Evolutionary conservation across 1,284 basidiomycete species (phyloP).

Genomic region (Mycosarcoma mackinlayi): DNA sequence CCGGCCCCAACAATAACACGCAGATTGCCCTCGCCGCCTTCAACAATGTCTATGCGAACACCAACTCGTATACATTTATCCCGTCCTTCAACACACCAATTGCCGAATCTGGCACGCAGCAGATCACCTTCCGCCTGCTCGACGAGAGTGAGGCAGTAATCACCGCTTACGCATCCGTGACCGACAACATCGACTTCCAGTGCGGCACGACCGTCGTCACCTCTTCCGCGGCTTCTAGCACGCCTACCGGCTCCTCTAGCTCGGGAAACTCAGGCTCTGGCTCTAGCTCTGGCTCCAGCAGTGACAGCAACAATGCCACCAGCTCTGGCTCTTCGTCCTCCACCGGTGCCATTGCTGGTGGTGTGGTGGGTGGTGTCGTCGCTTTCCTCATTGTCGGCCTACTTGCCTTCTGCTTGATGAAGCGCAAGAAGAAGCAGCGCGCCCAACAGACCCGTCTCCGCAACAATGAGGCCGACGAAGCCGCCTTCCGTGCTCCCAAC

Average conservation of each 20-base stretch:
- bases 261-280: conserved; percentile 5
- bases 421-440: conserved; percentile 38
- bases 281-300: conserved; percentile 4
- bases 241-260: conserved; percentile 11
- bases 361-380: conserved; percentile 47
- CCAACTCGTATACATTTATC: conserved; percentile 22
- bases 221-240: conserved; percentile 11
- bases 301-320: conserved; percentile 8
- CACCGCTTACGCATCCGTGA: conserved; percentile 18
- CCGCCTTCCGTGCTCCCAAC: conserved; percentile 49
- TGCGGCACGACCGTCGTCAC: conserved; percentile 37
- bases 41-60: conserved; percentile 19
- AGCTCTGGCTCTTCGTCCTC: conserved; percentile 39
- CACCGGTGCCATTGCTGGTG: conserved; percentile 52
- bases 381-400: conserved; percentile 30
- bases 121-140: conserved; percentile 33
- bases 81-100: conserved; percentile 25
- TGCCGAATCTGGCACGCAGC: conserved; percentile 23
- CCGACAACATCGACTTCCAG: conserved; percentile 32
- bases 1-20: conserved; percentile 6
- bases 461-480: conserved; percentile 46
- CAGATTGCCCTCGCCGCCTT: conserved; percentile 26
- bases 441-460: conserved; percentile 30
- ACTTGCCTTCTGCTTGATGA: conserved; percentile 42
- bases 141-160: conserved; percentile 18